Evolutionary conservation across 352 stramenopile species (phyloP), one percentile per base, ranked within the genome.

Genomic region (Pythium phragmitis): DNA sequence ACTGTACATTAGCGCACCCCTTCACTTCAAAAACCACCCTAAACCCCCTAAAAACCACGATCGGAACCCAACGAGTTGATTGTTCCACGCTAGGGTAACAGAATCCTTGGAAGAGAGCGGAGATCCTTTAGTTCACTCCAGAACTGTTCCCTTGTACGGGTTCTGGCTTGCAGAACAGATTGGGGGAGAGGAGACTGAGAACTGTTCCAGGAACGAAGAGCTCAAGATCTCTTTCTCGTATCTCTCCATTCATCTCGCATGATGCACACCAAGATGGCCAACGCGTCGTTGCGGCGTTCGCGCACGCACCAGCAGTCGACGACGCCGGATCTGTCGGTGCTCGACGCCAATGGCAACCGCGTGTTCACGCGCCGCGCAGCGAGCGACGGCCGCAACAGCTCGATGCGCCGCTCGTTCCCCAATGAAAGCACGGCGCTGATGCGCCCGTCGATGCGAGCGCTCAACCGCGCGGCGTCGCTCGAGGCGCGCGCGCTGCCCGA

Each of bases 261-360:
- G 16, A 90, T 90, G 79, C 81, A 90, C 77, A 82, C 80, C 52
- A 79, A 70, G 47, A 76, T 88, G 53, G 81, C 81, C 39, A 76
- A 88, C 65, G 76, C 77, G 57, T 77, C 74, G 30, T 72, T 90
- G 34, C 77, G 81, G 30, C 81, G 81, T 66, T 74, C 77, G 41
- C 73, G 72, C 62, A 86, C 75, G 11, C 39, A 46, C 39, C 70
- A 67, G 43, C 70, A 86, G 36, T 26, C 33, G 7, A 9, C 14
- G 60, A 56, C 60, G 5, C 50, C 60, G 7, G 60, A 60, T 3
- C 41, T 17, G 16, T 42, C 13, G 16, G 33, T 6, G 9, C 7
- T 55, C 34, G 47, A 63, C 46, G 36, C 8, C n/a, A 19, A 63
- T 19, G 47, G 47, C 57, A 52, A 48, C 46, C 57, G 46, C 46